Evolutionary conservation across 2,329 filamentous ascomycete genomes (phyloP).

Genomic region (Cladosporium sp.): DNA sequence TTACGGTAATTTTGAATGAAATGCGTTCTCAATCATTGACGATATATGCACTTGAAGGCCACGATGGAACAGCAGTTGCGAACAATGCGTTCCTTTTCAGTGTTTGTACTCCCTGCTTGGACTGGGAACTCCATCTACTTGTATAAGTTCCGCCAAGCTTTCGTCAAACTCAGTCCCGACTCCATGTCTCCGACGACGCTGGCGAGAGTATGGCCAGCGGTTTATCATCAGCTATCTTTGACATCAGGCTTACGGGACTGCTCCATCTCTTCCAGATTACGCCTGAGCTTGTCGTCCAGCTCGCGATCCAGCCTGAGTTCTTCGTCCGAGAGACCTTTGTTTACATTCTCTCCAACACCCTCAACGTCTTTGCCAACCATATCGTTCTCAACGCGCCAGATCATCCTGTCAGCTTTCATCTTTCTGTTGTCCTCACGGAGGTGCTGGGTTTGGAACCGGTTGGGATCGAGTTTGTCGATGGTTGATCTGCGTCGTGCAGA

Average conservation of each 20-base stretch:
- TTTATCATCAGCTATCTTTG: neutral
- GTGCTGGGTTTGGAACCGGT: neutral
- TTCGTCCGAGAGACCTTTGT: neutral
- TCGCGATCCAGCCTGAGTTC: neutral
- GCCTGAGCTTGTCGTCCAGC: neutral
- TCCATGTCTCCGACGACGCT: neutral
- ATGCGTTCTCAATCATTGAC: neutral
- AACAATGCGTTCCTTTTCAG: neutral
- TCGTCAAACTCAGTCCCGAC: neutral
- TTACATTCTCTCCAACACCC: neutral
- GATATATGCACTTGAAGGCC: neutral
- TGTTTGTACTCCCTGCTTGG: neutral
- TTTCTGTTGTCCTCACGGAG: neutral
- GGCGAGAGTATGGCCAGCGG: neutral
- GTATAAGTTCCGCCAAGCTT: neutral
- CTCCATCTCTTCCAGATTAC: neutral
- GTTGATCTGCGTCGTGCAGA: neutral
- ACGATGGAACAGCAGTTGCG: neutral
- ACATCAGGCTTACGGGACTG: neutral
- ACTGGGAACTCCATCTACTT: neutral
- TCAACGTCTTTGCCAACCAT: neutral
- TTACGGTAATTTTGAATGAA: neutral
- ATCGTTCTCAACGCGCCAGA: neutral
- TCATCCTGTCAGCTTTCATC: neutral
- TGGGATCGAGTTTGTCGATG: neutral